Base-by-base conservation (phyloP, 2,329 filamentous ascomycete genomes). In the Colletotrichum viniferum region DNA sequence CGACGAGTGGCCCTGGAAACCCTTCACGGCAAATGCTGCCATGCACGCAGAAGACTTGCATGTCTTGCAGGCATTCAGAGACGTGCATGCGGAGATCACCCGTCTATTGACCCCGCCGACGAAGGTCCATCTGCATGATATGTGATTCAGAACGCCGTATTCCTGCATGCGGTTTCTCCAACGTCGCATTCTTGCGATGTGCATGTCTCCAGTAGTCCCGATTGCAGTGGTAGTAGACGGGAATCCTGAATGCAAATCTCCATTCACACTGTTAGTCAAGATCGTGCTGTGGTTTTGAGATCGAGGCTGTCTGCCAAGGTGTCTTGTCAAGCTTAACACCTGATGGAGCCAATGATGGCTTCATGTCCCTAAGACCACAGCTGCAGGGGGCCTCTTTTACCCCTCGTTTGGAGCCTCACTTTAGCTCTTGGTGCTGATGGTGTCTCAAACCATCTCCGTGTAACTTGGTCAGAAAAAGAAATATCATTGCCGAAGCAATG, bases 1-100 rank as follows among this genome's bases (percentile, higher is more conserved):
- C 69, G 38, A 77, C 18, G 80, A 81, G 62, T 77, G 71, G 48
- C 82, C 82, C 7, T 84, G 81, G 81, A 68, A 64, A 48, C 65
- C 66, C 16, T 77, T 76, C 21, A 6, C 28, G 14, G 58, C n/a
- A n/a, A 30, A 38, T 18, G 74, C 55, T 24, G n/a, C 13, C 34
- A 24, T 73, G 58, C 63, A 28, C 14, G 73, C 73, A 34, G 70
- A 65, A 60, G 69, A 69, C 24, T 12, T 65, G 24, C 63, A 14
- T 32, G 58, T 48, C 34, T 38, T 73, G 58, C 69, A 69, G 21
- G 69, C 55, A 7, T 52, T 76, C 24, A 73, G 32, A 60, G 58
- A 69, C 28, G 69, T 73, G 73, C 73, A 76, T 68, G 69, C 48
- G 32, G 58, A 69, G 63, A 68, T 76, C 36, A 18, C 73, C 43